phyloP scores from a whole-genome alignment of 495 filamentous ascomycete species.

The Clohesyomyces aquaticus region DNA sequence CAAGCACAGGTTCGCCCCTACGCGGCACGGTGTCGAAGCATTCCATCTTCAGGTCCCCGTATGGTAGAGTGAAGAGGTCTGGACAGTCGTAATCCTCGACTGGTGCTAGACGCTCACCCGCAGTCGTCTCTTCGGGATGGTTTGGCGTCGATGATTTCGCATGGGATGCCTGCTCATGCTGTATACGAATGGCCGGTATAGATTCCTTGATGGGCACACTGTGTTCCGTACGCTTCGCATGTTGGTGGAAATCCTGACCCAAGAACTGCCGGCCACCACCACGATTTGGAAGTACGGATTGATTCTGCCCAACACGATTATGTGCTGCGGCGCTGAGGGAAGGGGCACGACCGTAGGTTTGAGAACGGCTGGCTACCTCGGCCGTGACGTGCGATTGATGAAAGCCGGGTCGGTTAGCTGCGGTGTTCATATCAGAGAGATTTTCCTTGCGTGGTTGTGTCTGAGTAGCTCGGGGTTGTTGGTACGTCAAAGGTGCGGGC shows the following conservation, averaged over 20 bases:
- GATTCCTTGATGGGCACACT: background rate
- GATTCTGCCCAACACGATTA: too few relatives aligned
- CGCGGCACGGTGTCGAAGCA: constrained; percentile 48
- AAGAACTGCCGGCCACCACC: too few relatives aligned
- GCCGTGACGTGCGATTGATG: too few relatives aligned
- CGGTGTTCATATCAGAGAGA: background rate
- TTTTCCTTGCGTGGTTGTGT: background rate
- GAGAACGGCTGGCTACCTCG: too few relatives aligned
- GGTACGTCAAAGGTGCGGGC: background rate
- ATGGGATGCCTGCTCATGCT: background rate
- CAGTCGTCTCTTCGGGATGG: background rate
- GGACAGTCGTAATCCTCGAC: constrained; percentile 58
- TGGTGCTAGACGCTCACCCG: background rate
- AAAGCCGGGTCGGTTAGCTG: background rate
- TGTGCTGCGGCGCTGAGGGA: too few relatives aligned
- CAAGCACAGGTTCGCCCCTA: constrained; percentile 7
- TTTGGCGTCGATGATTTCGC: background rate
- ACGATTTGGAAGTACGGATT: too few relatives aligned
- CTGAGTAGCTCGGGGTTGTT: background rate
- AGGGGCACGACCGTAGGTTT: too few relatives aligned
- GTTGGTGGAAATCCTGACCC: too few relatives aligned
- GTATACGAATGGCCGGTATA: background rate
- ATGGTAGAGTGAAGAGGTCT: constrained; percentile 57
- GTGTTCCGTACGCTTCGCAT: too few relatives aligned
- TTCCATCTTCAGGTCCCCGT: constrained; percentile 56